Base-by-base conservation (phyloP, 2,329 filamentous ascomycete genomes). In the Phoma sp. region DNA sequence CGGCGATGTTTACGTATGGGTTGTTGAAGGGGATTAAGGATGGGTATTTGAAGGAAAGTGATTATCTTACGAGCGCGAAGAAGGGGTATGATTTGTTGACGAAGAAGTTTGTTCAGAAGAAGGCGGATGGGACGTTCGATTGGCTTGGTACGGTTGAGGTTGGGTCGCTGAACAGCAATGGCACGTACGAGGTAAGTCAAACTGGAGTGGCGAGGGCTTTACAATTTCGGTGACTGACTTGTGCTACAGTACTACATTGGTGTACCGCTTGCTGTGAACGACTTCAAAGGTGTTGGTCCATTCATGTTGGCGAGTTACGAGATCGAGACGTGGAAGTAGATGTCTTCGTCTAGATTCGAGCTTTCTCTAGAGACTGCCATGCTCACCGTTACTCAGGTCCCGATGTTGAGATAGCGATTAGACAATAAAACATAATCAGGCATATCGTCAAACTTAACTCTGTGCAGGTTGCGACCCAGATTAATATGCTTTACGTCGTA, bases 81-180 rank as follows among this genome's bases (percentile, higher is more conserved):
- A 76, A 74, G 56, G 78, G 72, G 0, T 79, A 80, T 57, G 59
- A 69, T 2, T 65, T 75, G 7, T 61, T 82, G 29, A 60, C 78
- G 1, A 58, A 76, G 0, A 64, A 72, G 18, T 80, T 79, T 47
- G 76, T 82, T 2, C 76, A 75, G 1, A 61, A 75, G 39, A 67
- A 68, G 1, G 47, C 39, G 14, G 76, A 81, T 57, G 78, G 77
- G 0, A 80, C 79, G 0, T 62, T 82, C 33, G 75, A 74, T 30
- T 82, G 74, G 67, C 76, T 80, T 56, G 77, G 78, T 0, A 83
- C 81, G 0, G 81, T 83, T 2, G 63, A 70, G 33, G 80, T 83
- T 4, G 80, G 81, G 30, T 80, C 76, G 34, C 59, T 83, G 49
- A 76, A 74, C 53, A 76, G 77, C 9, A 73, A 79, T 47, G 81